phyloP scores from a whole-genome alignment of 2,329 filamentous ascomycete genomes.

The Didymella pinodella region DNA sequence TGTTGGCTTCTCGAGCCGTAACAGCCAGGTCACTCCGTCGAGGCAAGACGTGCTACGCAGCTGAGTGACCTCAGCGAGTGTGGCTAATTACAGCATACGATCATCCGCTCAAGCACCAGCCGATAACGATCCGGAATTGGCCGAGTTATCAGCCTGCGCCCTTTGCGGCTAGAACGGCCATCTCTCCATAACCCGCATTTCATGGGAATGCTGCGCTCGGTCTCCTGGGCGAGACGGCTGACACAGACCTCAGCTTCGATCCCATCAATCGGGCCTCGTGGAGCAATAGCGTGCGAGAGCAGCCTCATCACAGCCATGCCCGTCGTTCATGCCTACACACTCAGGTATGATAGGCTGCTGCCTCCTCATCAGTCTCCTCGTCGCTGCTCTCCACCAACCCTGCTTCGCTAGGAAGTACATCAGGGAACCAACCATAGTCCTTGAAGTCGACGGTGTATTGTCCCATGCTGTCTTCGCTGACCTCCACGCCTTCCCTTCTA shows the following conservation, averaged over 20 bases:
- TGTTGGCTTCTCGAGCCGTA: not conserved
- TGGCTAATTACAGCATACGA: constrained; percentile 19
- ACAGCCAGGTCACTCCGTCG: not conserved
- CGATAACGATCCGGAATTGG: constrained; percentile 42
- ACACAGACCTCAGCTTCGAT: constrained; percentile 7
- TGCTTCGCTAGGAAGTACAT: constrained; percentile 58
- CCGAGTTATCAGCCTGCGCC: constrained; percentile 29
- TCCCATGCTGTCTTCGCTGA: constrained; percentile 56
- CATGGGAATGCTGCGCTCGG: constrained; percentile 15
- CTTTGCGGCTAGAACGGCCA: constrained; percentile 30
- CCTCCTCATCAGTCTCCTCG: constrained; percentile 39
- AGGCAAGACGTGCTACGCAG: not conserved
- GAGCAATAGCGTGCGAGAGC: constrained; percentile 20
- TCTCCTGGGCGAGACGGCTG: constrained; percentile 21
- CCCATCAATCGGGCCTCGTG: constrained; percentile 13
- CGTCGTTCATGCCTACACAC: constrained; percentile 9
- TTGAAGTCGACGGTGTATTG: constrained; percentile 58
- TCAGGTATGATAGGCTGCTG: constrained; percentile 48
- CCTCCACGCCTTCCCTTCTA: constrained; percentile 57
- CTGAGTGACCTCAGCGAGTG: constrained; percentile 5
- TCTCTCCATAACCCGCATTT: constrained; percentile 23
- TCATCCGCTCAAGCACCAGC: constrained; percentile 28
- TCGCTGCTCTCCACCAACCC: constrained; percentile 45
- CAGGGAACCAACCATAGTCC: constrained; percentile 62
- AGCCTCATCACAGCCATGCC: constrained; percentile 7